Percentiles rank a stretch among this genome's conserved stretches.
Conservation (phyloP, 2,329 filamentous ascomycete genomes). For the Penicillium sp. region DNA sequence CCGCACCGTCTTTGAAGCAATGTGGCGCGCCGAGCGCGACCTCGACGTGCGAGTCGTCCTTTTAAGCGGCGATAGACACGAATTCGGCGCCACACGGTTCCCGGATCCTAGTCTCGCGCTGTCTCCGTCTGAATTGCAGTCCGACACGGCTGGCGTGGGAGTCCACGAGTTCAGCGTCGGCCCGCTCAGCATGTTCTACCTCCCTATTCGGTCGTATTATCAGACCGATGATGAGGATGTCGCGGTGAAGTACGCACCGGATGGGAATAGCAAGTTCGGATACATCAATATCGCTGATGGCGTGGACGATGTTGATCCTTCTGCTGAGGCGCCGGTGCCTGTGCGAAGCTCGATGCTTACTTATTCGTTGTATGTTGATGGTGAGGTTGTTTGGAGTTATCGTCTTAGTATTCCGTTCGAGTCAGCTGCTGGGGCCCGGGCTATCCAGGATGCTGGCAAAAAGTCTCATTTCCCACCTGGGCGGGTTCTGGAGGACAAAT, state of each 20-base stretch:
- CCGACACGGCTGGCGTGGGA: slow-evolving; percentile 38
- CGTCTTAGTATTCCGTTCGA: slow-evolving; percentile 40
- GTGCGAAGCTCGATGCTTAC: slow-evolving; percentile 64
- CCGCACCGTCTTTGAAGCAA: slow-evolving; percentile 76
- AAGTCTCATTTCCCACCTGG: slow-evolving; percentile 33
- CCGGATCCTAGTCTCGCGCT: slow-evolving; percentile 48
- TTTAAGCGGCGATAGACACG: slow-evolving; percentile 90
- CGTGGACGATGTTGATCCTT: slow-evolving; percentile 42
- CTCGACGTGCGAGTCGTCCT: slow-evolving; percentile 77
- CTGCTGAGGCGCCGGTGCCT: slow-evolving; percentile 10
- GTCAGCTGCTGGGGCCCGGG: slow-evolving; percentile 7
- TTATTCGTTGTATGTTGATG: slow-evolving; percentile 82
- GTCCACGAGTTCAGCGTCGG: slow-evolving; percentile 90
- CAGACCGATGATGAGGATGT: slow-evolving; percentile 83
- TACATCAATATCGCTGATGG: slow-evolving; percentile 75
- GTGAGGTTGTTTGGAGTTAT: slow-evolving; percentile 71
- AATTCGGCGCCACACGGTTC: slow-evolving; percentile 86
- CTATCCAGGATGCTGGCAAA: neutral
- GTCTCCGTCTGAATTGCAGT: slow-evolving; percentile 17
- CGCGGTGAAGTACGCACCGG: slow-evolving; percentile 76
- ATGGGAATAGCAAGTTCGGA: slow-evolving; percentile 87
- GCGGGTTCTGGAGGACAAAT: slow-evolving; percentile 35
- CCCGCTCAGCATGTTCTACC: slow-evolving; percentile 90
- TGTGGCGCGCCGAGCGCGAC: slow-evolving; percentile 79
- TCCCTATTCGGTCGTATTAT: slow-evolving; percentile 79